Evolutionary conservation across 1,139 yeast genomes (phyloP).

Genomic region (Magnusiomyces fungicola): DNA sequence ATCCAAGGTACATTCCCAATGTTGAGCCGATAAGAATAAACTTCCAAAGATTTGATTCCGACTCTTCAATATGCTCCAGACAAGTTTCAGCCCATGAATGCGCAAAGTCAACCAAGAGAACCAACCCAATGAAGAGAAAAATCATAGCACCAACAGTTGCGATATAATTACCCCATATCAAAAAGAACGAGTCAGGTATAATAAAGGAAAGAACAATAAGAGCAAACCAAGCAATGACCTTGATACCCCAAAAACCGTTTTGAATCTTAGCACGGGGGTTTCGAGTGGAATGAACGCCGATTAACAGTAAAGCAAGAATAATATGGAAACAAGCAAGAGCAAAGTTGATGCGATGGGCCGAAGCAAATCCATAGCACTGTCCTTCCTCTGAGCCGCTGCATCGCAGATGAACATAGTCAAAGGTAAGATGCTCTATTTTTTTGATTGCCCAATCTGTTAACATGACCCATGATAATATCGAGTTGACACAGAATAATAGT

Average conservation of each 20-base stretch:
- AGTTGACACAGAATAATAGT: conserved; percentile 62
- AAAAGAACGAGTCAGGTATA: conserved; percentile 80
- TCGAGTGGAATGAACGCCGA: conserved; percentile 69
- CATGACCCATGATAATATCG: conserved; percentile 84
- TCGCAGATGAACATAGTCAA: conserved; percentile 53
- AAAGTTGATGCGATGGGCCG: conserved; percentile 84
- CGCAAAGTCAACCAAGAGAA: conserved; percentile 89
- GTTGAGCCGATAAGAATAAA: conserved; percentile 80
- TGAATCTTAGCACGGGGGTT: conserved; percentile 80
- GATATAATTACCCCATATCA: conserved; percentile 85
- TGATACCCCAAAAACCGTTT: conserved; percentile 82
- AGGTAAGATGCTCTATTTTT: conserved; percentile 65
- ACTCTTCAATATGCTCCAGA: conserved; percentile 79
- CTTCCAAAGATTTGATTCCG: conserved; percentile 81
- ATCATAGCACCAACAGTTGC: conserved; percentile 79
- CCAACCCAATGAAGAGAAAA: conserved; percentile 83
- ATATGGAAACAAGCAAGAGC: conserved; percentile 80
- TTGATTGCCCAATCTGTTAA: conserved; percentile 74
- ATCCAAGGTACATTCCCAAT: conserved; percentile 67
- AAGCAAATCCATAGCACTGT: conserved; percentile 86
- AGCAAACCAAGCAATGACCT: conserved; percentile 53
- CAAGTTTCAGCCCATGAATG: conserved; percentile 99
- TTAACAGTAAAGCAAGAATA: conserved; percentile 54
- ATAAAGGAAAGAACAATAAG: conserved; percentile 59
- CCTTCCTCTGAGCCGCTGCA: conserved; percentile 55